Evolutionary conservation across 2,329 filamentous ascomycete species (phyloP).

Genomic region (Fusarium zealandicum): DNA sequence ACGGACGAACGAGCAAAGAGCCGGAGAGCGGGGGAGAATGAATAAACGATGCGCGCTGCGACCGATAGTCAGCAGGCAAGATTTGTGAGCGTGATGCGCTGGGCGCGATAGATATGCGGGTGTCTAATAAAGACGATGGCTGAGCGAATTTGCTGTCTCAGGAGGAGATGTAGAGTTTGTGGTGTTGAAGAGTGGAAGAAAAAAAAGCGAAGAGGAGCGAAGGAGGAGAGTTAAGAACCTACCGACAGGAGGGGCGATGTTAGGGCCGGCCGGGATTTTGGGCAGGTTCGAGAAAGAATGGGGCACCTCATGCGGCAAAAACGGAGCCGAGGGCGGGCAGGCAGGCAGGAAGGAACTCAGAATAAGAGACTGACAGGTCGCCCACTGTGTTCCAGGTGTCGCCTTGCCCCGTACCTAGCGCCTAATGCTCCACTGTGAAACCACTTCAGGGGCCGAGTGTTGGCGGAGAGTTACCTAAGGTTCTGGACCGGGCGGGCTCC

Average conservation of each 20-base stretch:
- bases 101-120: constrained; percentile 21
- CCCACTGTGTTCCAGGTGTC: constrained; percentile 16
- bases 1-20: constrained; percentile 7
- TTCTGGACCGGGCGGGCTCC: constrained; percentile 11
- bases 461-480: too few relatives aligned
- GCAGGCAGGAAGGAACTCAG: not conserved
- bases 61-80: constrained; percentile 40
- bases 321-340: not conserved
- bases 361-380: not conserved
- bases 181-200: constrained; percentile 28
- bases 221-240: constrained; percentile 34
- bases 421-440: constrained; percentile 15
- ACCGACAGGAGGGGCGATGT: constrained; percentile 38
- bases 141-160: constrained; percentile 36
- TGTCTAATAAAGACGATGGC: constrained; percentile 21
- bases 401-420: constrained; percentile 2
- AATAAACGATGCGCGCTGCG: constrained; percentile 38
- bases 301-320: constrained; percentile 38
- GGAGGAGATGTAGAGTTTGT: constrained; percentile 35
- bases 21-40: constrained; percentile 12
- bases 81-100: constrained; percentile 28
- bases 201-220: constrained; percentile 25
- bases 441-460: constrained; percentile 1
- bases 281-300: constrained; percentile 32
- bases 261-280: constrained; percentile 40